Base-by-base conservation (phyloP, 495 filamentous ascomycete genomes). In the Astrothelium macrocarpum region DNA sequence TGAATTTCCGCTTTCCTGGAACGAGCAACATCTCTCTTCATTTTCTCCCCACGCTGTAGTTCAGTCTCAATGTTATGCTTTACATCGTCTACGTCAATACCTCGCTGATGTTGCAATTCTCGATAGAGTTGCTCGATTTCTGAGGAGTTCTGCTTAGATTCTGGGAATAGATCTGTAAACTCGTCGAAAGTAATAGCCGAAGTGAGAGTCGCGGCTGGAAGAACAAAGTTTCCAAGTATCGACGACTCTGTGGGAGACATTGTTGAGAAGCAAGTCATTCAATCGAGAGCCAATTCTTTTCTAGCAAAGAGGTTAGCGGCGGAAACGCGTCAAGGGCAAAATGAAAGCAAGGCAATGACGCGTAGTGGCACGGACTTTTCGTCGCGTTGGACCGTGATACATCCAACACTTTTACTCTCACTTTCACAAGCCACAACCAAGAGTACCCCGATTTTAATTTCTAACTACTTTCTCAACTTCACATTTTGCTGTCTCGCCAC, bases 91-190 rank as follows among this genome's bases (percentile, higher is more conserved):
- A 87, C 82, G 45, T 88, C 78, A 49, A 84, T 80, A 63, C 86
- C 83, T 20, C 90, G 82, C 64, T 87, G 81, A 56, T 84, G 80
- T 67, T 92, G 87, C 14, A 95, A 78, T 73, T 93, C 88, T 12
- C 87, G 82, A 68, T 94, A 96, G n/a, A 96, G 77, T 2, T 79
- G 77, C 63, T 82, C 82, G 63, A 95, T 82, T 64, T 89, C 86
- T 0, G 90, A 86, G 46, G 89, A 87, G 36, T 80, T 77, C 61
- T 85, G 87, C 63, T 87, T 78, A 3, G 83, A 75, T 53, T 79
- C 82, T 1, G 91, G 90, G 66, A 96, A 94, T 42, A 94, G 77
- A 31, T 85, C 80, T 32, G 82, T 84, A 77, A 95, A 95, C 66
- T 90, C 82, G 59, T 85, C 78, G 31, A 93, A 76, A 16, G 90